Base-by-base conservation (phyloP, 148 eudicot species). In the Amaranthus palmeri region DNA sequence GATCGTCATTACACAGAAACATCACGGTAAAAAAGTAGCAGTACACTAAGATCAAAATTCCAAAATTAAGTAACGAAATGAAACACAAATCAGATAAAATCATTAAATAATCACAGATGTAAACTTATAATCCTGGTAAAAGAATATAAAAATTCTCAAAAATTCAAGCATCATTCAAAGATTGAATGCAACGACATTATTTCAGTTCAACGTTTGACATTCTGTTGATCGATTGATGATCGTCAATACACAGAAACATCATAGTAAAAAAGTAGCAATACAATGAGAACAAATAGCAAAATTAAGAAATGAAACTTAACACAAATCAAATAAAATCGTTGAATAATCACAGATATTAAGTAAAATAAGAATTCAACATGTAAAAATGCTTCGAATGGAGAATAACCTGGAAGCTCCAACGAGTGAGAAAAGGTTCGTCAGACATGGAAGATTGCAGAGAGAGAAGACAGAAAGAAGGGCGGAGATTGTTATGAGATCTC, bases 321-420 rank as follows among this genome's bases (percentile, higher is more conserved):
- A 49, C 46, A 60, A 36, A 43, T 18, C 14, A 6, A 65, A 65
- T 7, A 64, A 58, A 74, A 53, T 7, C 10, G 10, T 5, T 2
- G 48, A 10, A 36, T 5, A 15, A 5, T 25, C 36, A 25, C 36
- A 25, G 36, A 25, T 25, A 25, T 25, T 25, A 25, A 25, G 36
- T 25, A 25, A 25, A 25, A 25, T 25, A 4, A 12, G 67, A 41
- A 50, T 53, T 15, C 6, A 10, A 44, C 54, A 72, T 50, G 25
- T 70, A 74, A 15, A 5, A 1, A 8, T n/a, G 25, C 10, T n/a
- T 13, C 11, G 55, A 4, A 10, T 57, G 43, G 42, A 69, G 43
- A 3, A 10, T 4, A 67, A 91, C 97, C 92, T 85, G 86, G 74
- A 88, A 91, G 49, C 86, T 70, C 96, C 96, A 91, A 53, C 96